Base-by-base conservation (phyloP, 2,329 filamentous ascomycete genomes). In the Fusarium sp. region DNA sequence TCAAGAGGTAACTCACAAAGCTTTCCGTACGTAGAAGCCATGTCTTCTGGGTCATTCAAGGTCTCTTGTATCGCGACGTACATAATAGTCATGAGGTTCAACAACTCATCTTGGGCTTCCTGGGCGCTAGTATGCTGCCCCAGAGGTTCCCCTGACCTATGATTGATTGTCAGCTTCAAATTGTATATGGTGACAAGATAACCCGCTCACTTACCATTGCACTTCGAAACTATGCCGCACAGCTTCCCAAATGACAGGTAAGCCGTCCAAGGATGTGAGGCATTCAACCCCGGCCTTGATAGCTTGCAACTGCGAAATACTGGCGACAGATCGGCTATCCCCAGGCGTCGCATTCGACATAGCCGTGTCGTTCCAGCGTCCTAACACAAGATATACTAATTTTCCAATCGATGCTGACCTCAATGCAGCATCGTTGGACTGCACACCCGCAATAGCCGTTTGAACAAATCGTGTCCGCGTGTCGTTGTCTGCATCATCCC, bases 351-450 rank as follows among this genome's bases (percentile, higher is more conserved):
- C 81, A 78, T 62, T 83, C 70, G 62, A 79, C 76, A 88, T 87
- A 32, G 90, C 90, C 13, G 90, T 93, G 51, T 90, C 84, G 5
- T 85, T 87, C 92, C 92, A 94, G 38, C 90, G 84, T 3, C 92
- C 92, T 8, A 93, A 84, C 16, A 91, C 82, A 27, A 92, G 78
- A 74, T 91, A 91, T 6, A 89, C 80, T 46, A 91, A 78, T 47
- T 84, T 85, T 34, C 87, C 87, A 32, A 91, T 83, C 16, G 84
- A 86, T 51, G 86, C 85, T 51, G 82, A 82, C 11, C 87, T 82
- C 56, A 84, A 77, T 18, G 83, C 80, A 30, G 84, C 78, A 58
- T 90, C 84, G 47, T 81, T 80, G 30, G 82, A 81, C 62, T 82
- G 80, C 41, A 81, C 66, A 15, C 79, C 79, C 1, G 76, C 78